Evolutionary conservation across 177 flowering plant species (phyloP), one percentile per base, ranked within the genome.

Genomic region (Vitis hybrid): DNA sequence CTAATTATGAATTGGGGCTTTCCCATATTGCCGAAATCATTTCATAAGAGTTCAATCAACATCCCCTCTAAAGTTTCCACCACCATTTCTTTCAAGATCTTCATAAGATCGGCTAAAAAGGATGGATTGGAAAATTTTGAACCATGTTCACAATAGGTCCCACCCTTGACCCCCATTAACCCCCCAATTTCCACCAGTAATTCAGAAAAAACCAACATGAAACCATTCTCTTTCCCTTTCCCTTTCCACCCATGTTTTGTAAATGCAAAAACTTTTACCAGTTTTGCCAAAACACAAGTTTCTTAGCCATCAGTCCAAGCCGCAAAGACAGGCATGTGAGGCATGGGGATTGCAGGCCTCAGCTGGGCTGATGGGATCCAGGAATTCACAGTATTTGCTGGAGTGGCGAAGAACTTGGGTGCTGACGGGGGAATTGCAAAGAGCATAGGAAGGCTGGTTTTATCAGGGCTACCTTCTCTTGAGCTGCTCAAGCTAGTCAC

Each of bases 401-500:
- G 54, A 51, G 56, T 71, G 31, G 56, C 18, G 39, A 67, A 61
- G 59, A 74, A n/a, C 74, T 74, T 79, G 31, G 81, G 52, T 2
- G 70, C 67, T 14, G 77, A 9, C 0, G 74, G 70, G 65, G 75
- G 79, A 77, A 76, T 65, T 15, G 73, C 75, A 22, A 69, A 69
- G 1, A 64, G 63, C 69, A 68, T 66, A 19, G 73, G 74, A 1
- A 61, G 18, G 64, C 72, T 68, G 65, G 45, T 69, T 61, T 59
- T 76, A 45, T 80, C 80, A 2, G 85, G 85, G 60, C 79, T 75
- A 10, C 71, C 76, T 66, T 82, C 81, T 61, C 81, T 77, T 22
- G 82, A 82, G 81, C 79, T 79, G 68, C 75, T 66, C 61, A 82
- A 64, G 63, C 82, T 79, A 1, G 82, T 79, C 59, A 77, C 82